These are phyloP conservation scores for Karstenula rhodostoma DNA, from an alignment of 2,329 filamentous ascomycete species.

Conservation along the genomic window DNA sequence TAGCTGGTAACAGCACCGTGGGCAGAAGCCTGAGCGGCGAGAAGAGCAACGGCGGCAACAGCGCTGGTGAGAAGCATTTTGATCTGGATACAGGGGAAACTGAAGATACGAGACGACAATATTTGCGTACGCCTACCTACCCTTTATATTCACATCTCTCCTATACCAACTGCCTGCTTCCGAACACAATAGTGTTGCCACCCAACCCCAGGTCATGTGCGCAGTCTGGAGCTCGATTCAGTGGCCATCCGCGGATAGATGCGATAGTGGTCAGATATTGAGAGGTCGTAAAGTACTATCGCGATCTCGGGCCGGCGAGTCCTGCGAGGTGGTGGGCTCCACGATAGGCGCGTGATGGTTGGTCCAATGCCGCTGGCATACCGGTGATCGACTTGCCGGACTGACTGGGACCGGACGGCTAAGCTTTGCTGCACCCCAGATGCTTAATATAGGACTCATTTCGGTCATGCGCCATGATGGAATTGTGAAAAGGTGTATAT, in stretches of 20 bases:
- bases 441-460: constrained; percentile 30
- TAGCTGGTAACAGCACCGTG: constrained; percentile 49
- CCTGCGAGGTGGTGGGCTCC: constrained; percentile 29
- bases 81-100: constrained; percentile 16
- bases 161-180: background rate
- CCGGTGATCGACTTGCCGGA: constrained; percentile 34
- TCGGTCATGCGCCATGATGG: constrained; percentile 28
- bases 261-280: constrained; percentile 35
- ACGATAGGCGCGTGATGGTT: constrained; percentile 27
- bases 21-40: constrained; percentile 41
- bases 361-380: constrained; percentile 24
- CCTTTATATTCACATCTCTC: constrained; percentile 27
- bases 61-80: constrained; percentile 50
- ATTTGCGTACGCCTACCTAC: constrained; percentile 3
- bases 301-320: constrained; percentile 31
- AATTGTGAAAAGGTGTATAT: constrained; percentile 17
- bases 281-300: constrained; percentile 29
- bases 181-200: constrained; percentile 24
- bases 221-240: constrained; percentile 9
- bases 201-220: constrained; percentile 17
- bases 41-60: constrained; percentile 42
- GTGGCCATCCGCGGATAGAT: constrained; percentile 28
- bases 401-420: constrained; percentile 22
- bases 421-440: constrained; percentile 31
- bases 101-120: constrained; percentile 5